These are phyloP conservation scores for Ogataea philodendri DNA, from an alignment of 805 yeast species.

Conservation along the genomic window DNA sequence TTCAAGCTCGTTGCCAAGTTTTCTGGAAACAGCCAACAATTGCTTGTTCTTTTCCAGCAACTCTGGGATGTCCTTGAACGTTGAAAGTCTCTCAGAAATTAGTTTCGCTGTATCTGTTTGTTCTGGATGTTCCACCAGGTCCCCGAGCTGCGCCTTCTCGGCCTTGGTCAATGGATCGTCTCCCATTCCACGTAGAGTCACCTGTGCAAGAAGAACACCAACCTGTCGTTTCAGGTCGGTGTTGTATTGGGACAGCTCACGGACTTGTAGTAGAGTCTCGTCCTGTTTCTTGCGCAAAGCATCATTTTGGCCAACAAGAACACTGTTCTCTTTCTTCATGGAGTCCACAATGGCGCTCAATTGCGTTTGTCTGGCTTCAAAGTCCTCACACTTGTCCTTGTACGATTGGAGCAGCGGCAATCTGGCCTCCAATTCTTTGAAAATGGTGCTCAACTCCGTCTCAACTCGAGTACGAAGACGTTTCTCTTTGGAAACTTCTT, in stretches of 20 bases:
- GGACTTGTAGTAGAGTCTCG: slow-evolving; percentile 48
- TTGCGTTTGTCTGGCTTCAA: slow-evolving; percentile 57
- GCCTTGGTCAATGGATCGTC: slow-evolving; percentile 59
- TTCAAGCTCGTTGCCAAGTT: slow-evolving; percentile 71
- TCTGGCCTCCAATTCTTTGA: slow-evolving; percentile 72
- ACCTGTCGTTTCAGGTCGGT: slow-evolving; percentile 80
- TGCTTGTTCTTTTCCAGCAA: slow-evolving; percentile 74
- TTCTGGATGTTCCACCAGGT: slow-evolving; percentile 42
- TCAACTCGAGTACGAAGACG: slow-evolving; percentile 70
- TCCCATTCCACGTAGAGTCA: slow-evolving; percentile 54
- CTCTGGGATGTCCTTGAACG: slow-evolving; percentile 64
- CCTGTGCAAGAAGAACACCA: slow-evolving; percentile 67
- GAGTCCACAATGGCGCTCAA: slow-evolving; percentile 55
- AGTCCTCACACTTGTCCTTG: slow-evolving; percentile 52
- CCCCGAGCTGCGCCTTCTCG: slow-evolving; percentile 64
- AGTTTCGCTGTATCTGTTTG: slow-evolving; percentile 66
- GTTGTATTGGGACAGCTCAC: slow-evolving; percentile 53
- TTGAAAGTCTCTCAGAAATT: slow-evolving; percentile 70
- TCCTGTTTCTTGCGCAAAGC: slow-evolving; percentile 31
- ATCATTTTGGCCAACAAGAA: slow-evolving; percentile 19
- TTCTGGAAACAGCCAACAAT: slow-evolving; percentile 64
- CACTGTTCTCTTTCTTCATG: slow-evolving; percentile 43
- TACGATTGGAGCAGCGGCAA: slow-evolving; percentile 74
- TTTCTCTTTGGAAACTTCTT: slow-evolving; percentile 65
- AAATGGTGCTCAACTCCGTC: slow-evolving; percentile 64